Conservation (phyloP, 176 grass and related monocot genomes). For the Ampelocalamus luodianensis region DNA sequence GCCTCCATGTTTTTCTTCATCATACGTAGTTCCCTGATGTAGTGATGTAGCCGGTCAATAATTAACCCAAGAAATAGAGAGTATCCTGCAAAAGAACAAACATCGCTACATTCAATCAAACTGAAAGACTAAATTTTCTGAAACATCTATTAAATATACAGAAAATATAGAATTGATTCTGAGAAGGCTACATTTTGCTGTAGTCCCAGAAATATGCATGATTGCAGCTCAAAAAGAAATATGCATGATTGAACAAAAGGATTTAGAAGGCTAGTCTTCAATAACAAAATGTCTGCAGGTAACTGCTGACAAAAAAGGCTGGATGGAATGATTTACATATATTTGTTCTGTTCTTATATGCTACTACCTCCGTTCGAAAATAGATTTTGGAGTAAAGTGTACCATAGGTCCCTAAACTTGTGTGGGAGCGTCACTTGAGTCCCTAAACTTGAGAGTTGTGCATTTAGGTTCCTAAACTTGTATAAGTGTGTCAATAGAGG, state of each 20-base stretch:
- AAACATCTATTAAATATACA: not conserved
- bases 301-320: not conserved
- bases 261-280: not conserved
- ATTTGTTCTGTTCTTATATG: not conserved
- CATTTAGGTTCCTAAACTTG: too few species aligned
- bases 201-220: not conserved
- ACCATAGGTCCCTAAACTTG: too few species aligned
- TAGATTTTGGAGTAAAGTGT: not conserved
- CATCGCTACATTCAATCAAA: not conserved
- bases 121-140: not conserved
- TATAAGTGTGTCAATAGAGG: too few species aligned
- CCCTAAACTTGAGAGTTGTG: too few species aligned
- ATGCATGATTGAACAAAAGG: not conserved
- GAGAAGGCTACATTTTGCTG: not conserved
- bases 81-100: slow-evolving; percentile 66
- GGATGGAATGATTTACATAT: not conserved
- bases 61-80: slow-evolving; percentile 75
- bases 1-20: slow-evolving; percentile 73
- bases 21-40: slow-evolving; percentile 66
- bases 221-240: not conserved
- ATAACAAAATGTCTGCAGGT: not conserved
- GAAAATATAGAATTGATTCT: not conserved
- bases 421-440: too few species aligned
- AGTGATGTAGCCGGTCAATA: slow-evolving; percentile 80
- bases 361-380: not conserved